Evolutionary conservation across 1,284 basidiomycete species (phyloP).

Genomic region (Papiliotrema laurentii): DNA sequence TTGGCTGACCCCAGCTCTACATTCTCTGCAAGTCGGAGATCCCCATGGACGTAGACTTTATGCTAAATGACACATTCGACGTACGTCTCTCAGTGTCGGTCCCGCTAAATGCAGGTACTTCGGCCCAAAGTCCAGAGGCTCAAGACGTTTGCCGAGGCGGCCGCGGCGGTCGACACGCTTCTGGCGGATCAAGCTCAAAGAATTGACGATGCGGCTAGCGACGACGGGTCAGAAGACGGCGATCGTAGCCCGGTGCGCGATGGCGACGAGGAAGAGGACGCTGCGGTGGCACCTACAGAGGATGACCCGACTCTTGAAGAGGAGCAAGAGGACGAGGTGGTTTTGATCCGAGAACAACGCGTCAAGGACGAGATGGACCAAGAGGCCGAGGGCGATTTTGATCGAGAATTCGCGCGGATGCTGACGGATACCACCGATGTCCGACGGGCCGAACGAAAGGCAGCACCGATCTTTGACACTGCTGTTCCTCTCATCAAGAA

Average conservation of each 20-base stretch:
- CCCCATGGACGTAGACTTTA: constrained; percentile 97
- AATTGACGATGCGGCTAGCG: constrained; percentile 5
- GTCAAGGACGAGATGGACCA: constrained; percentile 52
- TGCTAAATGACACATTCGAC: constrained; percentile 90
- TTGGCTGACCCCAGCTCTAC: constrained; percentile 61
- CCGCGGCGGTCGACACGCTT: constrained; percentile 81
- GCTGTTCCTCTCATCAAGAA: constrained; percentile 63
- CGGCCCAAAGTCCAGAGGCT: constrained; percentile 67
- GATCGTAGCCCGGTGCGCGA: constrained; percentile 9
- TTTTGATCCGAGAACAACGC: constrained; percentile 53
- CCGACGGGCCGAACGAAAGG: constrained; percentile 76
- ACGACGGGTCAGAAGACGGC: constrained; percentile 17
- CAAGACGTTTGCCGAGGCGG: constrained; percentile 78
- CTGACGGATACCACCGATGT: constrained; percentile 79
- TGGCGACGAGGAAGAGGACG: constrained; percentile 14
- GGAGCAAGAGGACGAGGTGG: constrained; percentile 58
- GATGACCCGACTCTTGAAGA: constrained; percentile 5
- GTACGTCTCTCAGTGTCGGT: constrained; percentile 47
- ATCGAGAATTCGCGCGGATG: constrained; percentile 91
- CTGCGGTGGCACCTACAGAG: constrained; percentile 4
- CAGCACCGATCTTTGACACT: constrained; percentile 76
- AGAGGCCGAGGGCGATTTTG: constrained; percentile 89
- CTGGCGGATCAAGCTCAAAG: constrained; percentile 50
- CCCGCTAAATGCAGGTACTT: constrained; percentile 56
- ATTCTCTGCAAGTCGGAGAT: constrained; percentile 77